These are phyloP conservation scores for Avicennia marina DNA, from an alignment of 257 asterid species.

Conservation along the genomic window DNA sequence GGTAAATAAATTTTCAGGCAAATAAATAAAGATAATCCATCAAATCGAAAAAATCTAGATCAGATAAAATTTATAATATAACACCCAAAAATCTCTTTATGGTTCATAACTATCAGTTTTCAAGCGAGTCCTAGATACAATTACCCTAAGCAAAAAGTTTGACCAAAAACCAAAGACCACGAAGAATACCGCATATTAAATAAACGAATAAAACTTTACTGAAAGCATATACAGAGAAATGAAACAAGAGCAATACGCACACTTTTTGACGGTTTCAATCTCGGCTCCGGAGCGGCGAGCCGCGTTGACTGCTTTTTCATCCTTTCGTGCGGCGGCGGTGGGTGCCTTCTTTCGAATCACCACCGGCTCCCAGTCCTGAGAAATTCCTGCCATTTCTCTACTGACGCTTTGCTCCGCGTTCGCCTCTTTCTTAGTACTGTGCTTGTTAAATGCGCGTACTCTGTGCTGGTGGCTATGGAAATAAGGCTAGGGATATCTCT, in stretches of 20 bases:
- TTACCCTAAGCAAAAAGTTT: slow-evolving; percentile 4
- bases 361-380: slow-evolving; percentile 96
- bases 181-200: neutral
- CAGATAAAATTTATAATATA: neutral
- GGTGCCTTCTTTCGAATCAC: slow-evolving; percentile 93
- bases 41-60: neutral
- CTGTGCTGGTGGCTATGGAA: too few species aligned
- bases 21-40: neutral
- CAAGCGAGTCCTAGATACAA: neutral
- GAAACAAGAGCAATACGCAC: slow-evolving; percentile 24
- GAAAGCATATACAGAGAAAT: neutral
- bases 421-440: neutral
- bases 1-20: neutral
- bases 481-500: too few species aligned
- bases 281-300: slow-evolving; percentile 97
- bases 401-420: slow-evolving; percentile 22
- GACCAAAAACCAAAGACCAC: slow-evolving; percentile 9
- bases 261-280: slow-evolving; percentile 76
- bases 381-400: slow-evolving; percentile 52
- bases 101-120: neutral
- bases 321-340: slow-evolving; percentile 91
- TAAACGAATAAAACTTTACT: slow-evolving; percentile 1
- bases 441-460: too few species aligned
- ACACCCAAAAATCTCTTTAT: neutral
- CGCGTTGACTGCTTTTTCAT: slow-evolving; percentile 96